These are phyloP conservation scores for Pythium scleroteichum DNA, from an alignment of 352 stramenopile species.

Conservation along the genomic window DNA sequence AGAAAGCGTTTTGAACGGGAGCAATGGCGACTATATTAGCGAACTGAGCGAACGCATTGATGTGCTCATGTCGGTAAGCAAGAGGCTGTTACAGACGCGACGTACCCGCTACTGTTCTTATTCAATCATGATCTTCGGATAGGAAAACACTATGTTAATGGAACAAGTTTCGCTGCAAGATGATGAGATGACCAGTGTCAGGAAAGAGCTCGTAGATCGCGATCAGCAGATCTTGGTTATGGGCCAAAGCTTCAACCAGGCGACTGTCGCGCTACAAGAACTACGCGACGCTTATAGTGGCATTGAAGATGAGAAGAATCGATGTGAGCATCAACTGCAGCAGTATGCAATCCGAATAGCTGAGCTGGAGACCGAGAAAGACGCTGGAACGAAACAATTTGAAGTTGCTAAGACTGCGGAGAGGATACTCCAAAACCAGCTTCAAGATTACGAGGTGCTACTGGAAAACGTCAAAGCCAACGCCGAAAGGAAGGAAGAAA, in stretches of 20 bases:
- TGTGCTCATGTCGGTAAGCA: conserved; percentile 67
- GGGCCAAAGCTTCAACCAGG: conserved; percentile 78
- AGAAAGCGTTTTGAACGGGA: conserved; percentile 43
- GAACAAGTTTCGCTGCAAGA: conserved; percentile 82
- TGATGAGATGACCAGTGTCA: conserved; percentile 60
- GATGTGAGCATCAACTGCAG: conserved; percentile 71
- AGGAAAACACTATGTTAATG: conserved; percentile 84
- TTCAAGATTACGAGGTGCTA: conserved; percentile 61
- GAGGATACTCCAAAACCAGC: conserved; percentile 42
- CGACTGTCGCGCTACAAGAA: conserved; percentile 64
- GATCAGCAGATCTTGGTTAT: conserved; percentile 74
- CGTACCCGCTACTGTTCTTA: not conserved
- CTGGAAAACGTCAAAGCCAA: conserved; percentile 65
- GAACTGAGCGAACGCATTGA: conserved; percentile 82
- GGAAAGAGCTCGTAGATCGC: conserved; percentile 61
- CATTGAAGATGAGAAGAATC: conserved; percentile 58
- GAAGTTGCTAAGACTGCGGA: conserved; percentile 38
- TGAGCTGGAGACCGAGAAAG: conserved; percentile 62
- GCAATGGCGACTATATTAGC: conserved; percentile 54
- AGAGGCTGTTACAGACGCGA: not conserved
- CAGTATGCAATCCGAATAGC: conserved; percentile 63
- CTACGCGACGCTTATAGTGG: conserved; percentile 56
- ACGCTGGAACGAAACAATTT: conserved; percentile 38
- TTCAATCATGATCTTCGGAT: not conserved
- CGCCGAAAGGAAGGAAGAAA: conserved; percentile 59